Percentiles rank a stretch among this genome's conserved stretches.
phyloP scores from a whole-genome alignment of 2,329 filamentous ascomycete species.

The Xylariaceae sp. region DNA sequence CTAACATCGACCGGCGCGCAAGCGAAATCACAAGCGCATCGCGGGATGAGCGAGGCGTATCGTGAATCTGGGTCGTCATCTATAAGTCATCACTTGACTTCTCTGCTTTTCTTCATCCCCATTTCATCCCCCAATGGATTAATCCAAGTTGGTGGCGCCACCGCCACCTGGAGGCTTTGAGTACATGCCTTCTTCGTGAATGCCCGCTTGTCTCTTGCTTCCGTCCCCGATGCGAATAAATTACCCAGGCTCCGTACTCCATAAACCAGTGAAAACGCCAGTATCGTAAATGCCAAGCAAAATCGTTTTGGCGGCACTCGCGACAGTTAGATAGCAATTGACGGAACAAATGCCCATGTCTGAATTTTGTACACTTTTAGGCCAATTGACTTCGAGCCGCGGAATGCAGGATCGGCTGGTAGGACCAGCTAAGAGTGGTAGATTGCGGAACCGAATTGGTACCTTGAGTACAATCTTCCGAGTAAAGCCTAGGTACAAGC shows the following conservation, averaged over 20 bases:
- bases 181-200: constrained; percentile 1
- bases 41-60: neutral
- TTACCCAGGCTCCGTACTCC: constrained; percentile 15
- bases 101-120: constrained; percentile 3
- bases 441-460: neutral
- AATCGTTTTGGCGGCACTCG: constrained; percentile 16
- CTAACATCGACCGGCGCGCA: neutral
- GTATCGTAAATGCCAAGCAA: constrained; percentile 17
- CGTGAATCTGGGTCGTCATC: neutral
- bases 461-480: neutral
- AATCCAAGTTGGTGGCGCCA: constrained; percentile 8
- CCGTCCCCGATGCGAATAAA: constrained; percentile 11
- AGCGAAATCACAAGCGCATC: neutral
- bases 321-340: constrained; percentile 1
- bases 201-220: constrained; percentile 10
- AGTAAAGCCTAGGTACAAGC: neutral
- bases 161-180: neutral
- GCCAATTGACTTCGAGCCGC: neutral
- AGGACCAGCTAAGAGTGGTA: neutral
- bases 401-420: neutral
- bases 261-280: constrained; percentile 17
- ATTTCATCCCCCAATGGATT: constrained; percentile 7
- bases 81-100: neutral
- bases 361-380: neutral
- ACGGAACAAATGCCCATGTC: neutral